These are phyloP conservation scores for Neofusicoccum laricinum DNA, from an alignment of 2,329 filamentous ascomycete species.

Conservation along the genomic window DNA sequence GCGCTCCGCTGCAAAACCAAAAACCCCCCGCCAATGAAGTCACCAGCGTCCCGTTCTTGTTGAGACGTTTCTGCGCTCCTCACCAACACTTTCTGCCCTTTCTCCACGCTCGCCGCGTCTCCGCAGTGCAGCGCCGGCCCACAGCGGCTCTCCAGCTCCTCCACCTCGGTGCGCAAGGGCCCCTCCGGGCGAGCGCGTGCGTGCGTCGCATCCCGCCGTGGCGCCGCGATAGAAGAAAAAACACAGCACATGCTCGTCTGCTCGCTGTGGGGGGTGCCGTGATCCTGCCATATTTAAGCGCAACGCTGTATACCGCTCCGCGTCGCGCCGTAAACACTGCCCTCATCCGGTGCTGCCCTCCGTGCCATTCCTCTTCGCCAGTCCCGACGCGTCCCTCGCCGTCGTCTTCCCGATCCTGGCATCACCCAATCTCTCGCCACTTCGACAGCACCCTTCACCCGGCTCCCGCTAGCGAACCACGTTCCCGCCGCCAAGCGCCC, in stretches of 20 bases:
- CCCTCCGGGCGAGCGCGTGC: constrained; percentile 2
- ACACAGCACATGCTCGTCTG: constrained; percentile 13
- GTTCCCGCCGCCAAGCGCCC: background rate
- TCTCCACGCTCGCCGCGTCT: background rate
- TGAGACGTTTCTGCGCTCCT: constrained; percentile 3
- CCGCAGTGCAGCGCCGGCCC: background rate
- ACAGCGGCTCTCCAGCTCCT: background rate
- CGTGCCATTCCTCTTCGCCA: background rate
- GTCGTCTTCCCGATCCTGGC: background rate
- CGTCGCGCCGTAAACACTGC: background rate
- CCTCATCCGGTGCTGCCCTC: background rate
- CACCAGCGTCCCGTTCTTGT: background rate
- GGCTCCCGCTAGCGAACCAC: background rate
- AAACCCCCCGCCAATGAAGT: background rate
- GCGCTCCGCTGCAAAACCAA: background rate
- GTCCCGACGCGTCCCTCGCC: background rate
- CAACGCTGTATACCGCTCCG: constrained; percentile 1
- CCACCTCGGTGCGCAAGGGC: constrained; percentile 3
- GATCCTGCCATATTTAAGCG: constrained; percentile 5
- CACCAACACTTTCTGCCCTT: background rate
- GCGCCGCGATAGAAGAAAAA: constrained; percentile 13
- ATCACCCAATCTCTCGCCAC: constrained; percentile 15
- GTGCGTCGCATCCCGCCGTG: constrained; percentile 8
- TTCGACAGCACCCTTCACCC: background rate
- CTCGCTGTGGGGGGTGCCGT: background rate